Percentiles rank a stretch among this genome's conserved stretches.
phyloP scores from a whole-genome alignment of 208 protist species.

The Leishmania major region DNA sequence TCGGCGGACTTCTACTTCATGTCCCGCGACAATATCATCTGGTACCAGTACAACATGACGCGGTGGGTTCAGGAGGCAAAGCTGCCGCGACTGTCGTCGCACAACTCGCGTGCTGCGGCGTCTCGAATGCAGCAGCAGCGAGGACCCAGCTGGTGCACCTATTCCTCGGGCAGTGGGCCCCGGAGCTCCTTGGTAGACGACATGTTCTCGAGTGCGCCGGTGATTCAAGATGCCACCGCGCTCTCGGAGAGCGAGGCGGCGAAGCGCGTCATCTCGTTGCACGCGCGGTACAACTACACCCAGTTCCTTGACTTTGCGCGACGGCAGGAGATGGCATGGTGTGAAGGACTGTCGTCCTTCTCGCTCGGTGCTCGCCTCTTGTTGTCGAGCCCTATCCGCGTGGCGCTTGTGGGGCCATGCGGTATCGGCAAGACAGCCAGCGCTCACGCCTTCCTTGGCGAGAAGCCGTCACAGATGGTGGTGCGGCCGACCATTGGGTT shows the following conservation, averaged over 20 bases:
- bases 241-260: constrained; percentile 64
- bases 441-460: constrained; percentile 51
- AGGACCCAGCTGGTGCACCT: constrained; percentile 5
- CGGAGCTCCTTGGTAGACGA: constrained; percentile 4
- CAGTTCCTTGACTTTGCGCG: constrained; percentile 88
- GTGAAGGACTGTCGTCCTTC: constrained; percentile 79
- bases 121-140: constrained; percentile 19
- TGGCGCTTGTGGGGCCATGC: constrained; percentile 74
- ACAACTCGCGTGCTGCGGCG: constrained; percentile 16
- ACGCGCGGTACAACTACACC: constrained; percentile 88
- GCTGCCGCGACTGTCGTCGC: constrained; percentile 34
- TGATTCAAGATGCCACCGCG: constrained; percentile 49
- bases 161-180: neutral
- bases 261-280: constrained; percentile 82
- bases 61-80: constrained; percentile 59
- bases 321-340: constrained; percentile 75
- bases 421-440: constrained; percentile 75
- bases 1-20: constrained; percentile 91
- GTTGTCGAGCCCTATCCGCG: constrained; percentile 69
- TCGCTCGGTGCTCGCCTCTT: constrained; percentile 66
- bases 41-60: constrained; percentile 87
- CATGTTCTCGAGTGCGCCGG: constrained; percentile 16
- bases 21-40: constrained; percentile 84
- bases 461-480: constrained; percentile 13
- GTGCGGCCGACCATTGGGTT: constrained; percentile 72